Conservation (phyloP, 202 grass and related monocot genomes). For the Setaria viridis region DNA sequence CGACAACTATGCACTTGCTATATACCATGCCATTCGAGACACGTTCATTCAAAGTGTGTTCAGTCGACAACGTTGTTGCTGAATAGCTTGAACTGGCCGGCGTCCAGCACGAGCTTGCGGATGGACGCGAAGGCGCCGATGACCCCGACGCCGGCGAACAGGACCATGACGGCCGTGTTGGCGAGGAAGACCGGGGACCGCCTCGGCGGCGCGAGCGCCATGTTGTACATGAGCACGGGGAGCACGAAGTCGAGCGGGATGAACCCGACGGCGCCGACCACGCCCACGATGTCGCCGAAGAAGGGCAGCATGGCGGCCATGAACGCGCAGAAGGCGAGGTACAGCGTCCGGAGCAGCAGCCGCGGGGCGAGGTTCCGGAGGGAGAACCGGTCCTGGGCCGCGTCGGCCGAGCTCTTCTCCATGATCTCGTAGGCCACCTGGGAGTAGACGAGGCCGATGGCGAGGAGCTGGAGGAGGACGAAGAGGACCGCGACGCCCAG, state of each 20-base stretch:
- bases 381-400: conserved; percentile 60
- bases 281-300: conserved; percentile 89
- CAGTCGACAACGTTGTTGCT: conserved; percentile 67
- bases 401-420: conserved; percentile 90
- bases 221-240: conserved; percentile 90
- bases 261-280: conserved; percentile 87
- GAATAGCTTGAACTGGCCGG: conserved; percentile 78
- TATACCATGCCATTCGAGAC: neutral
- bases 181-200: conserved; percentile 49
- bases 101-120: conserved; percentile 81
- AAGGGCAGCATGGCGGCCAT: conserved; percentile 96
- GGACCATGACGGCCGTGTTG: conserved; percentile 74
- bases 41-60: neutral
- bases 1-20: neutral
- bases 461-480: conserved; percentile 86
- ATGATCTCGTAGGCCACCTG: conserved; percentile 97
- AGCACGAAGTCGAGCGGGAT: conserved; percentile 97
- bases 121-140: conserved; percentile 75
- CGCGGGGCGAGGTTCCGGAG: conserved; percentile 76
- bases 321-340: conserved; percentile 78
- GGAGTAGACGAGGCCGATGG: conserved; percentile 87
- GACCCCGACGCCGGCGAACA: conserved; percentile 65
- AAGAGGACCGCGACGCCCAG: conserved; percentile 74
- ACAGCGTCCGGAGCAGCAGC: conserved; percentile 76
- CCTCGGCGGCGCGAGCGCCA: conserved; percentile 58